Conservation (phyloP, 2,329 filamentous ascomycete genomes). For the Verticillium dahliae region DNA sequence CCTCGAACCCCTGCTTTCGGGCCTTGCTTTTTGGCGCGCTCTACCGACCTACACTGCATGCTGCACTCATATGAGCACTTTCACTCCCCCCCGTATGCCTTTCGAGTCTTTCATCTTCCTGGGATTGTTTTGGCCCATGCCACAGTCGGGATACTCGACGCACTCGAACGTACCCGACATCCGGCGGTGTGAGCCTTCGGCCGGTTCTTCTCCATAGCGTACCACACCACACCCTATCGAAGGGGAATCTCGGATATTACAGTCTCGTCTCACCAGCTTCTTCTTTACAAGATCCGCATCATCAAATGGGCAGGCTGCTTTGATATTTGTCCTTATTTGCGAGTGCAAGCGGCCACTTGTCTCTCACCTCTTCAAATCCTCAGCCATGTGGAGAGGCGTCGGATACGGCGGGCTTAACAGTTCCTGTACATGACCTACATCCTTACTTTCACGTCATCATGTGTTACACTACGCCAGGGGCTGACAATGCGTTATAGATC, state of each 20-base stretch:
- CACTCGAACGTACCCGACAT: not conserved
- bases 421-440: slow-evolving; percentile 9
- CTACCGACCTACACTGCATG: not conserved
- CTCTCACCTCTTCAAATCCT: not conserved
- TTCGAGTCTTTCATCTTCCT: not conserved
- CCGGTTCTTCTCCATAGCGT: not conserved
- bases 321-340: not conserved
- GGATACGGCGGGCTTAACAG: slow-evolving; percentile 12
- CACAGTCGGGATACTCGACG: not conserved
- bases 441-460: not conserved
- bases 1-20: not conserved
- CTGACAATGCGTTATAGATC: slow-evolving; percentile 40
- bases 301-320: not conserved
- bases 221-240: not conserved
- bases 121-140: not conserved
- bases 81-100: not conserved
- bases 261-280: not conserved
- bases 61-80: not conserved
- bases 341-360: not conserved
- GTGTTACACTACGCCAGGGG: slow-evolving; percentile 12
- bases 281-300: not conserved
- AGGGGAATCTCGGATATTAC: not conserved
- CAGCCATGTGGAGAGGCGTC: slow-evolving; percentile 11
- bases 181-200: not conserved
- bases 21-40: not conserved